Conservation (phyloP, 1,284 basidiomycete genomes). For the Xerocomus cyaneibrunnescens region DNA sequence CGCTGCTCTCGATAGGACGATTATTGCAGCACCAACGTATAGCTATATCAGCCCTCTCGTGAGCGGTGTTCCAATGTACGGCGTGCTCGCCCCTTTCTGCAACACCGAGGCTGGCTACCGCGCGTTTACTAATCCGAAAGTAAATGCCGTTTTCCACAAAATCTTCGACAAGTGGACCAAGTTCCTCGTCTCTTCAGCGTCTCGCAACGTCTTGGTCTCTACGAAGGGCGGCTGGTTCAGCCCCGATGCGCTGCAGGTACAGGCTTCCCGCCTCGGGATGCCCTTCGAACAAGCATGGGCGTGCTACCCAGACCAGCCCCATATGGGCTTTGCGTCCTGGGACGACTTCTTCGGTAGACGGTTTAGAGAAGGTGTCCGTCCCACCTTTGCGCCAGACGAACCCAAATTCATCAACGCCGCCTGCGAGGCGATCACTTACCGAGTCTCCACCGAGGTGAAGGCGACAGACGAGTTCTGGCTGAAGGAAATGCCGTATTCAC, state of each 20-base stretch:
- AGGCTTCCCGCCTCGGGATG: constrained; percentile 16
- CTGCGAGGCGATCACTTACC: constrained; percentile 49
- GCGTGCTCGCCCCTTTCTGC: constrained; percentile 21
- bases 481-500: constrained; percentile 49
- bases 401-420: constrained; percentile 42
- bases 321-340: constrained; percentile 45
- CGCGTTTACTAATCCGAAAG: constrained; percentile 43
- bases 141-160: constrained; percentile 41
- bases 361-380: constrained; percentile 42
- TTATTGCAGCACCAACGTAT: constrained; percentile 26
- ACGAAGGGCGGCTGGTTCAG: constrained; percentile 47
- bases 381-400: constrained; percentile 36
- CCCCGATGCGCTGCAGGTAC: constrained; percentile 32
- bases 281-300: constrained; percentile 22
- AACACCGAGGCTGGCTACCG: constrained; percentile 40
- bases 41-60: constrained; percentile 21
- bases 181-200: constrained; percentile 45
- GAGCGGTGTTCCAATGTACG: constrained; percentile 20
- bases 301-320: constrained; percentile 16
- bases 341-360: constrained; percentile 55
- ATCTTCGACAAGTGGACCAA: constrained; percentile 48
- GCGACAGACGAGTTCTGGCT: constrained; percentile 46
- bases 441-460: constrained; percentile 37
- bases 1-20: constrained; percentile 43
- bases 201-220: constrained; percentile 39